Conservation (phyloP, 192 early-diverging fungal genomes). For the Umbelopsis vinacea region DNA sequence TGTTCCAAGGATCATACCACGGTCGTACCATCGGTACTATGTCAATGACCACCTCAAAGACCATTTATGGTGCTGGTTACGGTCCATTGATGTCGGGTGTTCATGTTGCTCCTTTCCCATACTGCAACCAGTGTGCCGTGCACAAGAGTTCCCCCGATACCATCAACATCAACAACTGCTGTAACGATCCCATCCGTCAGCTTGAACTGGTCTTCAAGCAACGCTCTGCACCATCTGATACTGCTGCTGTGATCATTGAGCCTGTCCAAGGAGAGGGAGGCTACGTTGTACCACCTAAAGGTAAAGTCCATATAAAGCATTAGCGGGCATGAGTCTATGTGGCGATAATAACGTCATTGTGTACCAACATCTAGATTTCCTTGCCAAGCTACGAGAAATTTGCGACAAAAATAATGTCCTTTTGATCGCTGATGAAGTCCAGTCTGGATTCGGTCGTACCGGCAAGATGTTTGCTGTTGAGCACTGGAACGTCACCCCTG, state of each 20-base stretch:
- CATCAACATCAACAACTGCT: constrained; percentile 39
- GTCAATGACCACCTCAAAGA: constrained; percentile 52
- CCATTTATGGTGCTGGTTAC: constrained; percentile 43
- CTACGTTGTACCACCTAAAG: constrained; percentile 45
- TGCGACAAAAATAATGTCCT: constrained; percentile 48
- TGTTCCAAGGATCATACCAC: constrained; percentile 50
- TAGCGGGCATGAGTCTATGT: neutral
- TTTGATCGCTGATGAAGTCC: constrained; percentile 49
- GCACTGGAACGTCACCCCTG: constrained; percentile 40
- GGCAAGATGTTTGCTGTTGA: constrained; percentile 53
- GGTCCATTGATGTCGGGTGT: constrained; percentile 53
- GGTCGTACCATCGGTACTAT: constrained; percentile 53
- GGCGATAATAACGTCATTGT: constrained; percentile 9
- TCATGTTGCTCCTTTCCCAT: constrained; percentile 45
- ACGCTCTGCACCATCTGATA: constrained; percentile 46
- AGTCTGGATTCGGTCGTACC: constrained; percentile 49
- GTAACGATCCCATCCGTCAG: constrained; percentile 41
- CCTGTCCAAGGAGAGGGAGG: constrained; percentile 51
- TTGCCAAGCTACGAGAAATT: constrained; percentile 37
- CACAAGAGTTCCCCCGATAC: constrained; percentile 33
- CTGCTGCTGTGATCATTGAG: constrained; percentile 47
- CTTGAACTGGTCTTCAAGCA: constrained; percentile 47
- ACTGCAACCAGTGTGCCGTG: constrained; percentile 43
- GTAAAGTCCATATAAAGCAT: constrained; percentile 23
- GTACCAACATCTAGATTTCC: constrained; percentile 30